Percentiles rank a stretch among this genome's conserved stretches.
Evolutionary conservation across 2,329 filamentous ascomycete genomes (phyloP).

Genomic region (Amphichorda felina): DNA sequence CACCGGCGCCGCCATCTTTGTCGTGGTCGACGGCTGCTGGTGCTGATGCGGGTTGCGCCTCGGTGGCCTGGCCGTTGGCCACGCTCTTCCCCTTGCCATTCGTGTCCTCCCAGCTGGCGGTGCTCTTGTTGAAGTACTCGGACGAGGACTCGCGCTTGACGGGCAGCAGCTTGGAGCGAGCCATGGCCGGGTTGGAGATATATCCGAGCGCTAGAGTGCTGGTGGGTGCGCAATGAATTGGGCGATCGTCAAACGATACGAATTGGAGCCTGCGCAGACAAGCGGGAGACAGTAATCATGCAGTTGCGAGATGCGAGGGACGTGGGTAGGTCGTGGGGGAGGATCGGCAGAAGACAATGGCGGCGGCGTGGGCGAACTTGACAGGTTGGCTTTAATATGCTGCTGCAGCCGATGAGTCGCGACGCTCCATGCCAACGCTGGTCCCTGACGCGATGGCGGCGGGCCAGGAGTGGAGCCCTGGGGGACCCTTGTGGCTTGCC

Average conservation of each 20-base stretch:
- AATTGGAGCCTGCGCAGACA: neutral
- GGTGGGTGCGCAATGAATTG: neutral
- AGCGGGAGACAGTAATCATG: conserved; percentile 1
- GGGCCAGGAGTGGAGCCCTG: neutral
- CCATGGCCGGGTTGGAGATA: conserved; percentile 35
- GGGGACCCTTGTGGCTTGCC: too few species aligned
- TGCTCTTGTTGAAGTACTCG: conserved; percentile 46
- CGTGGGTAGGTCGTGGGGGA: too few species aligned
- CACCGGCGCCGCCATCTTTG: conserved; percentile 41
- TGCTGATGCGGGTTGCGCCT: neutral
- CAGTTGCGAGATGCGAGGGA: too few species aligned
- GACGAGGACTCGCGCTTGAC: conserved; percentile 55
- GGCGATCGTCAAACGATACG: neutral
- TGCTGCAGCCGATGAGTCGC: too few species aligned
- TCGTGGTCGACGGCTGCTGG: neutral
- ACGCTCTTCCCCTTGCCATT: conserved; percentile 27
- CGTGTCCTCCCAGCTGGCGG: conserved; percentile 20
- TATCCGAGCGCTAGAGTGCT: neutral
- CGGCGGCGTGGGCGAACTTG: too few species aligned
- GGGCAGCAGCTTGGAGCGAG: conserved; percentile 59
- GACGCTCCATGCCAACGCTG: too few species aligned
- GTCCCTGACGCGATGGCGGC: conserved; percentile 1
- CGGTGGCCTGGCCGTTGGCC: conserved; percentile 11
- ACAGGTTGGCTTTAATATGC: conserved; percentile 6
- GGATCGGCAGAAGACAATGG: too few species aligned